A percentile compares a stretch with the other conserved stretches of the same genome.
Evolutionary conservation across 306 rosid species (phyloP).

Genomic region (Urtica urens): DNA sequence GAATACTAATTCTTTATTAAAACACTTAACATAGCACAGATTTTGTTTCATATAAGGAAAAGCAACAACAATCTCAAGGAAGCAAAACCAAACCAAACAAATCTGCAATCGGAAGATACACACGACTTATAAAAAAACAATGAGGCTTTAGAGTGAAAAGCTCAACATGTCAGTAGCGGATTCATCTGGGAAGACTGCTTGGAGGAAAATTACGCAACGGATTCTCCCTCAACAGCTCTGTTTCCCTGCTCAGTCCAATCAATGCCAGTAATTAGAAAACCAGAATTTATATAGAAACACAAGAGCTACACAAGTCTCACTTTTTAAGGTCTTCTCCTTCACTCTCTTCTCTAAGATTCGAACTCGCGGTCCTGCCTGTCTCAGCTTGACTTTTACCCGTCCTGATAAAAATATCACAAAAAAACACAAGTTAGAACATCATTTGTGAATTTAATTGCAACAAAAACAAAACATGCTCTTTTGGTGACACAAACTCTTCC

Average conservation of each 20-base stretch:
- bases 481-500: constrained; percentile 50
- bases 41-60: too few species aligned
- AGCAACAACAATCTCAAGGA: too few species aligned
- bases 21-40: neutral
- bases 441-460: neutral
- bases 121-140: neutral
- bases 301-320: constrained; percentile 22
- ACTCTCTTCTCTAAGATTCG: constrained; percentile 46
- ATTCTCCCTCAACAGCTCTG: constrained; percentile 62
- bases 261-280: neutral
- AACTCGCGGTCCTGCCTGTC: constrained; percentile 26
- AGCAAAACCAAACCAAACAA: neutral
- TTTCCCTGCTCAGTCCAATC: constrained; percentile 41
- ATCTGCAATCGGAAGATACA: neutral
- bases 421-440: neutral
- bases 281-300: neutral
- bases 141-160: constrained; percentile 5
- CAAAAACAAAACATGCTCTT: neutral
- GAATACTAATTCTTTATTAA: neutral
- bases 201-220: constrained; percentile 80
- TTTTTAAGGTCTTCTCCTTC: constrained; percentile 47
- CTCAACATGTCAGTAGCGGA: neutral
- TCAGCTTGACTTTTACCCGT: constrained; percentile 4
- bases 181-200: constrained; percentile 64
- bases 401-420: neutral